Evolutionary conservation across 2,329 filamentous ascomycete species (phyloP), one percentile per base, ranked within the genome.

Genomic region (Nemania sp.): DNA sequence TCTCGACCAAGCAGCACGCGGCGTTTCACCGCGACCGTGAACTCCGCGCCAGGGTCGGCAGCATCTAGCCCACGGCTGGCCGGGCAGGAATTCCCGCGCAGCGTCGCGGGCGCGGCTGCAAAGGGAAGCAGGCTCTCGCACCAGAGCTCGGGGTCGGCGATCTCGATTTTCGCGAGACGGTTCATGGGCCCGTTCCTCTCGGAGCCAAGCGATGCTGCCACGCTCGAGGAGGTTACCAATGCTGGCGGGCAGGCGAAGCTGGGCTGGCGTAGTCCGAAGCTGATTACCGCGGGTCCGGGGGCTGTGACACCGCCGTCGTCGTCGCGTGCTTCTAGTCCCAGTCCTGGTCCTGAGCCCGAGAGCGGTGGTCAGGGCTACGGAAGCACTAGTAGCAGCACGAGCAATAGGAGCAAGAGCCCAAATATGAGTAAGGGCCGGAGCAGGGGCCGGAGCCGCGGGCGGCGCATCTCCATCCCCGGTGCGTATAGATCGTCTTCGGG

Each of bases 131-230:
- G 43, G 8, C 26, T 37, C 36, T 23, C 52, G 5, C 36, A 50
- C n/a, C 52, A 55, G 3, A 39, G 26, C 17, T 54, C 52, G 9
- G 33, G 40, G 1, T 55, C 56, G 14, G 44, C 52, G 0, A 58
- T 58, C 19, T 55, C 47, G 3, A 31, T 56, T 20, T 33, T 56
- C 30, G 52, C 52, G 3, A 40, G 52, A 0, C 42, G 48, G 28
- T 49, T 58, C 24, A 45, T 58, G 24, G 52, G 56, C 3, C 56
- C 56, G 5, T 58, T 58, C 31, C 11, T 57, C 1, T 56, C 52
- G 0, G 56, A 58, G 34, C 26, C 56, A 2, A 43, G 30, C 17
- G 52, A 49, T 17, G 40, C 41, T 11, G 30, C 22, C 3, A 22
- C 30, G 6, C 19, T 26, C 11, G 19, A n/a, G 20, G 8, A 42